phyloP scores from a whole-genome alignment of 495 filamentous ascomycete genomes.

The Beverwykella pulmonaria region DNA sequence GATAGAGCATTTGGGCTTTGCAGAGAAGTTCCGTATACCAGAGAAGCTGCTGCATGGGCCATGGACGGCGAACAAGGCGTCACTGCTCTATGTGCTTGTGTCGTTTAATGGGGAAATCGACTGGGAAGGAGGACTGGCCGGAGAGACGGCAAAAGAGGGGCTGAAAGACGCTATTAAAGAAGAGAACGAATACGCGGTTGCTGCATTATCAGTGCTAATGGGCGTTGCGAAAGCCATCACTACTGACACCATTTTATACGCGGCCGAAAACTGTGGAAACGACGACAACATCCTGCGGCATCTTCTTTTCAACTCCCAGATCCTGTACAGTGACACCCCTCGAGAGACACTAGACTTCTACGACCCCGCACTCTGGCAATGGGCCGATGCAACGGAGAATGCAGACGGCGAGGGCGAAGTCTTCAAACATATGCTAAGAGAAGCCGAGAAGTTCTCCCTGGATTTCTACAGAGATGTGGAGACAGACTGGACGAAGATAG shows the following conservation, averaged over 20 bases:
- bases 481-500: constrained; percentile 16
- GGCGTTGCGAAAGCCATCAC: constrained; percentile 20
- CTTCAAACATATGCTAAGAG: constrained; percentile 23
- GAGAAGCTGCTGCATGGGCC: constrained; percentile 34
- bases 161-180: constrained; percentile 27
- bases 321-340: constrained; percentile 5
- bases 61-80: constrained; percentile 26
- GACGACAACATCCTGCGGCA: constrained; percentile 24
- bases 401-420: not conserved
- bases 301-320: constrained; percentile 36
- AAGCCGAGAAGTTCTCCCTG: constrained; percentile 27
- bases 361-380: constrained; percentile 31
- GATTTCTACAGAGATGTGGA: constrained; percentile 25
- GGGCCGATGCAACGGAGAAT: constrained; percentile 13
- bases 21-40: constrained; percentile 32
- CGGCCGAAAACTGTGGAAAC: constrained; percentile 25
- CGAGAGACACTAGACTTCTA: constrained; percentile 27
- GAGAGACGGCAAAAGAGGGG: constrained; percentile 35
- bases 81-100: constrained; percentile 34
- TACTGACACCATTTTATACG: constrained; percentile 23
- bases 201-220: constrained; percentile 25
- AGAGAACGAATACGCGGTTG: constrained; percentile 30
- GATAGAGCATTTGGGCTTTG: constrained; percentile 31
- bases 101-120: constrained; percentile 33
- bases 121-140: constrained; percentile 27